Evolutionary conservation across 768 basidiomycete species (phyloP), one percentile per base, ranked within the genome.

Genomic region (Coprinopsis sp.): DNA sequence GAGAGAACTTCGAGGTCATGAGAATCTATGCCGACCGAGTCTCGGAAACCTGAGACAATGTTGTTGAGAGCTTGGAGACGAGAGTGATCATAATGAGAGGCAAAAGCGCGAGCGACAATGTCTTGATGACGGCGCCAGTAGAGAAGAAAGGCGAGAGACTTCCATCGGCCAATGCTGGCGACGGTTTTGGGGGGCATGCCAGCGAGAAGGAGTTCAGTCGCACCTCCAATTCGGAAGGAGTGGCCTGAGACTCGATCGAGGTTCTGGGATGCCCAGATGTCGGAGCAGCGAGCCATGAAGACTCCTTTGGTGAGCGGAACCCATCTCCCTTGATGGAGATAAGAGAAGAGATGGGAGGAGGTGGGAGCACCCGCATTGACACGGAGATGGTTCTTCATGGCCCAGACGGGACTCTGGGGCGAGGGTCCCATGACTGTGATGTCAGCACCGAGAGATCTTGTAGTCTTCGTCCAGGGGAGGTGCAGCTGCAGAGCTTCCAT

Each of bases 391-490:
- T 56, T 49, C n/a, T 49, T 18, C 1, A 69, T 10, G 2, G 65
- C 66, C 0, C 23, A 5, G 51, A 50, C 47, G 1, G n/a, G n/a
- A n/a, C n/a, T n/a, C n/a, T n/a, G n/a, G n/a, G n/a, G n/a, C n/a
- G n/a, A n/a, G n/a, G n/a, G n/a, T n/a, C n/a, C n/a, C n/a, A n/a
- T n/a, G n/a, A n/a, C n/a, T n/a, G n/a, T n/a, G n/a, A n/a, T n/a
- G n/a, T n/a, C n/a, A n/a, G n/a, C n/a, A n/a, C n/a, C n/a, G n/a
- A n/a, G n/a, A n/a, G n/a, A n/a, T n/a, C 45, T 24, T 1, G 63
- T 65, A 0, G 64, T 63, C 42, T 71, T 70, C 0, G 65, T 62
- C 60, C 64, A 67, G 0, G 70, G 68, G 8, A 72, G 64, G 31
- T 62, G 63, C 18, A 59, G 37, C 2, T n/a, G 19, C 19, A 30